Base-by-base conservation (phyloP, 495 filamentous ascomycete genomes). In the Amphirosellinia nigrospora region DNA sequence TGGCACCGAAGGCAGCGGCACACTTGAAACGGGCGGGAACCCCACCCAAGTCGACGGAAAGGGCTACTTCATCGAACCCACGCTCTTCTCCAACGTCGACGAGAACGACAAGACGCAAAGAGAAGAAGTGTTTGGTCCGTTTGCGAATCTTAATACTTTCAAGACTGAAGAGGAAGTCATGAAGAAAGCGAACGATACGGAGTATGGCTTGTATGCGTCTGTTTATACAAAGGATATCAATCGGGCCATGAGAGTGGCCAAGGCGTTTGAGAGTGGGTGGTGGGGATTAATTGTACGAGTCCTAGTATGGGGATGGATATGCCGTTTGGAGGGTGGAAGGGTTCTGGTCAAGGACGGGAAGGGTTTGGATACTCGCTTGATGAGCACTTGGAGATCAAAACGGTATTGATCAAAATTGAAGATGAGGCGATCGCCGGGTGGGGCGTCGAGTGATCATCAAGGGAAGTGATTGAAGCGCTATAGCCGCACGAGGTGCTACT, bases 211-310 rank as follows among this genome's bases (percentile, higher is more conserved):
- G 8, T 26, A 52, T 19, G 89, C 89, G 4, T 89, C 89, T 32
- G 87, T 93, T 58, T 92, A 92, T 73, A 92, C 89, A 23, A 84
- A 82, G 71, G 84, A 92, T 71, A 71, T 91, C 56, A 90, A 89
- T 64, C 73, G 82, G 70, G 90, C 88, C 38, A 89, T 92, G 69
- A 83, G 86, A 46, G 81, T 92, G 39, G 85, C 90, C 52, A 85
- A 85, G 69, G 77, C 85, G 77, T 79, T 92, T 16, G 82, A 90
- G 76, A 88, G 89, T 4, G 91, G 91, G 59, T 69, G 32, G 72
- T 72, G 64, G 72, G 75, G 64, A 73, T 80, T 43, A 76, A 76
- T 61, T 73, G 65, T n/a, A 70, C 69, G 71, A 70, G 28, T 30
- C 39, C 39, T 6, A 55, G 28, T 65, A n/a, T 70, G 64, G 58